Evolutionary conservation across 192 early-diverging fungal genomes (phyloP).

Genomic region (Coemansia sp.): DNA sequence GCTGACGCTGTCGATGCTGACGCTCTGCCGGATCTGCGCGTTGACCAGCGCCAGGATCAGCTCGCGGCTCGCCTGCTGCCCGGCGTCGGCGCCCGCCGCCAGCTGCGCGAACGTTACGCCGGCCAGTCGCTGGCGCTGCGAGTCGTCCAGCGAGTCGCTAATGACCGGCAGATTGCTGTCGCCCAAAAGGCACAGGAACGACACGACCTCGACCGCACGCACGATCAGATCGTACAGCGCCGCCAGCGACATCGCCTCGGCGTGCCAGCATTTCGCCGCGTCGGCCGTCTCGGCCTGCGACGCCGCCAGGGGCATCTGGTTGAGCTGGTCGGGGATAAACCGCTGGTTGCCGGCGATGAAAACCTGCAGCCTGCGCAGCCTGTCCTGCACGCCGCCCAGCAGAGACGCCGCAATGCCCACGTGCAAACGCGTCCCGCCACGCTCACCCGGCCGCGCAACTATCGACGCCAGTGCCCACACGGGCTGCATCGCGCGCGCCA

Average conservation of each 20-base stretch:
- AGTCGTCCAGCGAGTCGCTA: conserved; percentile 44
- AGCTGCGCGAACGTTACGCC: conserved; percentile 59
- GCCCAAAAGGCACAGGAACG: conserved; percentile 62
- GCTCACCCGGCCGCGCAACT: background rate
- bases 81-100: conserved; percentile 53
- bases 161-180: conserved; percentile 63
- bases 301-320: conserved; percentile 40
- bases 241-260: conserved; percentile 60
- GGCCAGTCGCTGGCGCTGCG: conserved; percentile 50
- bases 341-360: conserved; percentile 51
- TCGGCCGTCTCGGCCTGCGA: conserved; percentile 11
- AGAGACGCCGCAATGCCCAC: conserved; percentile 34
- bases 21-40: conserved; percentile 52
- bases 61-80: conserved; percentile 57
- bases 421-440: conserved; percentile 17
- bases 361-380: conserved; percentile 48
- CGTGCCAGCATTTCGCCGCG: conserved; percentile 54
- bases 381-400: conserved; percentile 48
- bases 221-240: conserved; percentile 58
- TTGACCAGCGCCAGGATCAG: conserved; percentile 68
- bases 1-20: conserved; percentile 59
- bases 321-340: conserved; percentile 53
- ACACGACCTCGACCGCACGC: conserved; percentile 61
- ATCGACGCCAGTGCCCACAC: conserved; percentile 63
- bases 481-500: conserved; percentile 68